Percentiles rank a stretch among this genome's conserved stretches.
Conservation (phyloP, 2,329 filamentous ascomycete species). For the Fusarium sp. region DNA sequence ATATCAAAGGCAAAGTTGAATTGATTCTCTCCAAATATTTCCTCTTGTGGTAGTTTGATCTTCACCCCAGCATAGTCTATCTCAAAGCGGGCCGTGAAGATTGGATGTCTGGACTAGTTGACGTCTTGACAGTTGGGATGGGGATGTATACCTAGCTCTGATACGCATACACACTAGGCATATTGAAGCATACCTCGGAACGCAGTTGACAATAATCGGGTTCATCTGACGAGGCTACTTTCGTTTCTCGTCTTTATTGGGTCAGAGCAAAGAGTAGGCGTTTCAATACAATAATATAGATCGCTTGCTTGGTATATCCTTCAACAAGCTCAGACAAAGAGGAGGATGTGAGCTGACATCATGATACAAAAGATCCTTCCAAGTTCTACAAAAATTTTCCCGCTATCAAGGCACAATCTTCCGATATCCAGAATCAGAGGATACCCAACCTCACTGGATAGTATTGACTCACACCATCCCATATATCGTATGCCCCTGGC, state of each 20-base stretch:
- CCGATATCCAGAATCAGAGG: background rate
- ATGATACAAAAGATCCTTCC: constrained; percentile 29
- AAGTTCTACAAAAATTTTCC: constrained; percentile 20
- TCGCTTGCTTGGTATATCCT: constrained; percentile 20
- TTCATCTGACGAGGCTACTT: background rate
- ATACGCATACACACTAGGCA: background rate
- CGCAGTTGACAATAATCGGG: background rate
- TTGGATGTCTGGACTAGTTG: background rate
- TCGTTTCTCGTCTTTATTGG: background rate
- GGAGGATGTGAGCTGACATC: constrained; percentile 30
- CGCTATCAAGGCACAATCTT: constrained; percentile 20
- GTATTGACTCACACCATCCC: constrained; percentile 3
- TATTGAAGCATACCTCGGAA: background rate
- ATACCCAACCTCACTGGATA: background rate
- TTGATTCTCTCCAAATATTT: constrained; percentile 34
- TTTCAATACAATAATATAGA: constrained; percentile 5
- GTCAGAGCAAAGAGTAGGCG: background rate
- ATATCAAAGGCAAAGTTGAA: constrained; percentile 7
- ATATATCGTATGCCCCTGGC: constrained; percentile 13
- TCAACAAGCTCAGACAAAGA: constrained; percentile 33
- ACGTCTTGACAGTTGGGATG: background rate
- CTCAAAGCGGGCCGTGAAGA: background rate
- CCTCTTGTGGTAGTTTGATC: constrained; percentile 25
- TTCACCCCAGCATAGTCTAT: background rate
- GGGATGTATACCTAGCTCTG: background rate